Base-by-base conservation (phyloP, 129 eudicot species). In the Lactuca saligna region DNA sequence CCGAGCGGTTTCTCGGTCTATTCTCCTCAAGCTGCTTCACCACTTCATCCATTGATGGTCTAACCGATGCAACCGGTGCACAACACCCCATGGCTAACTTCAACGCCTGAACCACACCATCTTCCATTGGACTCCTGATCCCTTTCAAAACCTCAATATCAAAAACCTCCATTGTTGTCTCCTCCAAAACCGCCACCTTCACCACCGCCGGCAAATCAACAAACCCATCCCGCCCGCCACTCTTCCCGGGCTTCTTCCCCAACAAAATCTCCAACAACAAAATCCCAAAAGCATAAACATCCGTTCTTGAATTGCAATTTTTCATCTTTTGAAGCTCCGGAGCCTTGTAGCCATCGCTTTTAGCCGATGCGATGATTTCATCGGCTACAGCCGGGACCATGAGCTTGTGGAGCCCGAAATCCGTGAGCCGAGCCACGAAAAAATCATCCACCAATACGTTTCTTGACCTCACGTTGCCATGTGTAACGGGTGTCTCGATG, bases 81-180 rank as follows among this genome's bases (percentile, higher is more conserved):
- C 99, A 94, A 25, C 99, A 94, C 12, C 99, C 99, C 97, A 94
- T 93, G 31, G 98, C 98, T 61, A 93, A 82, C 76, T 89, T 93
- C 85, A 93, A 74, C 0, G 98, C 98, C 61, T 93, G 98, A 25
- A 93, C 96, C 69, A 94, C 68, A 14, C 97, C 99, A 56, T 89
- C 99, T 79, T 94, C 99, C 97, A 94, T 94, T 0, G 97, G 97
- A 64, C 89, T 94, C 86, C 95, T 82, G 41, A 85, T 87, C 48
- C 95, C 97, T 59, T 89, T 89, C 77, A 93, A 68, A 20, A 89
- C 80, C 73, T 93, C 98, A 13, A 87, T 76, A 34, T 93, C 98
- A 44, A 93, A 93, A 54, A 93, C 98, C 71, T 93, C 97, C 98
- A 93, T 86, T 4, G 98, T 89, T n/a, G 97, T 85, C 75, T 93